Conservation (phyloP, 768 basidiomycete species). For the Rhizopogon vulgaris region DNA sequence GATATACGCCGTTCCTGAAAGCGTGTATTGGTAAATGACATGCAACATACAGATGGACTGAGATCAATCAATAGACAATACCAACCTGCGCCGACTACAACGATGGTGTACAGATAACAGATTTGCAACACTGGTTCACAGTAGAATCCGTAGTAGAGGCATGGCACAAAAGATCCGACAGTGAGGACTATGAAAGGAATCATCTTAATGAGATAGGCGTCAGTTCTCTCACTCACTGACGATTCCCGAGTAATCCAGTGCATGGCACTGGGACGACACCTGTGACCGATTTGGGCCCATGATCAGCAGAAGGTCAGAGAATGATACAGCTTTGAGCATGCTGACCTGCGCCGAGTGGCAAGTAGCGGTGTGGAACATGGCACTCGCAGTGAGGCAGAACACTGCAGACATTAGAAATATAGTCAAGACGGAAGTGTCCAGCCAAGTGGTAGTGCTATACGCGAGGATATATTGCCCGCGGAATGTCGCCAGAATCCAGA, state of each 20-base stretch:
- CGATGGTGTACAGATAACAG: conserved; percentile 51
- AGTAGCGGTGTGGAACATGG: conserved; percentile 64
- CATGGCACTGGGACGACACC: conserved; percentile 57
- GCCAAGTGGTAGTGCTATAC: conserved; percentile 52
- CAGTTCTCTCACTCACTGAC: conserved; percentile 35
- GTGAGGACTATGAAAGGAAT: conserved; percentile 41
- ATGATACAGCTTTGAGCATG: not conserved
- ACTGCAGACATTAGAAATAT: conserved; percentile 67
- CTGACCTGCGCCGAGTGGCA: conserved; percentile 70
- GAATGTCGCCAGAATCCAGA: conserved; percentile 48
- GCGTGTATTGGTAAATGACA: not conserved
- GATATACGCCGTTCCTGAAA: conserved; percentile 59
- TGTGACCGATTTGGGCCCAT: conserved; percentile 19
- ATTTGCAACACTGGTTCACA: conserved; percentile 49
- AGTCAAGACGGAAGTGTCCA: conserved; percentile 52
- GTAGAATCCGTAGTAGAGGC: conserved; percentile 73
- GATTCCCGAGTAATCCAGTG: conserved; percentile 78
- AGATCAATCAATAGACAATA: conserved; percentile 1
- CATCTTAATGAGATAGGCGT: not conserved
- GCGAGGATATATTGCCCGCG: conserved; percentile 42
- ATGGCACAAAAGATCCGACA: conserved; percentile 75
- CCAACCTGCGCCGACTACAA: conserved; percentile 54
- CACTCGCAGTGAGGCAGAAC: conserved; percentile 67
- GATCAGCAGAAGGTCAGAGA: not conserved
- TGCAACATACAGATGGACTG: conserved; percentile 10